Evolutionary conservation across 2,329 filamentous ascomycete species (phyloP).

Genomic region (Fusarium sublunatum): DNA sequence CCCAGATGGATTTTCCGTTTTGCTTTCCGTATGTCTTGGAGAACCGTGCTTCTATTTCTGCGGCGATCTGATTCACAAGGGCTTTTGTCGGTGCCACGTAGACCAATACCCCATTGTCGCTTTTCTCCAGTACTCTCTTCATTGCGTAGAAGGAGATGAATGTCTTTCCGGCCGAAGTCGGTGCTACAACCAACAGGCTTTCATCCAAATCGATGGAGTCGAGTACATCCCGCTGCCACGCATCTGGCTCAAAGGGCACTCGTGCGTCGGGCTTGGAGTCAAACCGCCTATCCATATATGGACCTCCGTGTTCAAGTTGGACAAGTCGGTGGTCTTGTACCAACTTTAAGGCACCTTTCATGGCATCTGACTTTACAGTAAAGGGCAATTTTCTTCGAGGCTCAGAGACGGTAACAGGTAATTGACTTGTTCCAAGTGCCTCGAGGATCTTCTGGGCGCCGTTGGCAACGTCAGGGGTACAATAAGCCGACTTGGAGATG

Average conservation of each 20-base stretch:
- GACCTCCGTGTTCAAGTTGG: slow-evolving; percentile 75
- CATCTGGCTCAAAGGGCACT: slow-evolving; percentile 77
- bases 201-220: slow-evolving; percentile 77
- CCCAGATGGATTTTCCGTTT: slow-evolving; percentile 77
- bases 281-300: slow-evolving; percentile 80
- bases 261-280: slow-evolving; percentile 74
- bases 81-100: slow-evolving; percentile 87
- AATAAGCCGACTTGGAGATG: slow-evolving; percentile 25
- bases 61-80: slow-evolving; percentile 84
- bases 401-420: slow-evolving; percentile 6
- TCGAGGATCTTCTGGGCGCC: slow-evolving; percentile 23
- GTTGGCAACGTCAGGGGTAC: slow-evolving; percentile 21
- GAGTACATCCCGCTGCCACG: slow-evolving; percentile 79
- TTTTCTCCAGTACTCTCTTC: slow-evolving; percentile 76
- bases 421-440: slow-evolving; percentile 12
- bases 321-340: slow-evolving; percentile 55
- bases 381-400: slow-evolving; percentile 25
- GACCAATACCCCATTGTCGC: slow-evolving; percentile 76
- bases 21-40: slow-evolving; percentile 71
- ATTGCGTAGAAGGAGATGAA: slow-evolving; percentile 89
- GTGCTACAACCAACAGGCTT: slow-evolving; percentile 80
- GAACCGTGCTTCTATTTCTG: slow-evolving; percentile 80
- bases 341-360: background rate
- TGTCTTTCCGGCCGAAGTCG: slow-evolving; percentile 83
- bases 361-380: background rate